Base-by-base conservation (phyloP, 2,329 filamentous ascomycete species). In the Neocucurbitaria cava region DNA sequence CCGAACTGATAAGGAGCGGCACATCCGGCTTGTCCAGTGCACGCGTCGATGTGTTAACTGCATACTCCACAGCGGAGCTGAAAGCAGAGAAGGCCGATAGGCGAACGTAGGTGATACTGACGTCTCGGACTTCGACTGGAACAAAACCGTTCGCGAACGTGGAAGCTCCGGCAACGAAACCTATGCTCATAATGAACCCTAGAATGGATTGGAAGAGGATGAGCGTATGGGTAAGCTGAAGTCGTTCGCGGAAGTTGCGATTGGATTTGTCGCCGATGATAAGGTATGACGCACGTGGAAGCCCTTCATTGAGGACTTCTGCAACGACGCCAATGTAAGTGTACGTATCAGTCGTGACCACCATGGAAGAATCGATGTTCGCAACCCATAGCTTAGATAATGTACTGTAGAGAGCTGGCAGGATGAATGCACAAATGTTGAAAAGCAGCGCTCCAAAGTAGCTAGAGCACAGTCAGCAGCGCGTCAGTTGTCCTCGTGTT, bases 331-430 rank as follows among this genome's bases (percentile, higher is more conserved):
- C 81, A 54, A 91, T 89, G 70, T 91, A 91, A 0, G 87, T 90
- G 71, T 89, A 90, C 0, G 82, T 77, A 53, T 89, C 86, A 0
- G 85, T 89, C 0, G 85, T 88, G 17, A 83, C 85, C 1, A 89
- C 85, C 57, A 85, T 78, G 1, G 80, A 83, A 0, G 83, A 74
- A 69, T 90, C 86, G 50, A 91, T 89, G 49, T 84, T 82, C 2
- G 88, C 87, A 2, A 91, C 82, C 89, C 87, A 91, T 17, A 90
- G 78, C 65, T 91, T 91, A 44, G 83, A 83, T 0, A 91, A 80
- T 0, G 88, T 91, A 30, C 75, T 73, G 65, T 91, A 90, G 0
- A 91, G 76, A 0, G 88, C 88, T 0, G 87, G 88, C 0, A 91
- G 81, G 1, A 86, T 69, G 69, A 90, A 89, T 1, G 87, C 79